These are phyloP conservation scores for Sicyos edulis DNA, from an alignment of 306 rosid species.

Conservation along the genomic window DNA sequence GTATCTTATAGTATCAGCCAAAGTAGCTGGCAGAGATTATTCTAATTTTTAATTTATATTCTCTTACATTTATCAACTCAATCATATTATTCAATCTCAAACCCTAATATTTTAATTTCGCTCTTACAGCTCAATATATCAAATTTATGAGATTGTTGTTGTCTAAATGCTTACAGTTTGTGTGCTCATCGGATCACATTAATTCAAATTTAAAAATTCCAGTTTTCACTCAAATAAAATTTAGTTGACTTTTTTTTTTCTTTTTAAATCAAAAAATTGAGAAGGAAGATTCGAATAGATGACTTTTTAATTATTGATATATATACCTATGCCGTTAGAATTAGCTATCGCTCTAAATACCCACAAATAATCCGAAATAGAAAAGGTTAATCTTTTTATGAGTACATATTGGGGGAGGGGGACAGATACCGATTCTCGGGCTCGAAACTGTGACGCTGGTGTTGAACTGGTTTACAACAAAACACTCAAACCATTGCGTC, in stretches of 20 bases:
- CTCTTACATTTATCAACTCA: neutral
- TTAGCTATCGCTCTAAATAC: too few relatives aligned
- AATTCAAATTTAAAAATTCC: neutral
- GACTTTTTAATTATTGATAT: too few relatives aligned
- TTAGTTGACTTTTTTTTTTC: neutral
- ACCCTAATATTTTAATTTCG: neutral
- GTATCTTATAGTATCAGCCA: constrained; percentile 1
- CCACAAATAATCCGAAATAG: too few relatives aligned
- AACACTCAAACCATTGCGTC: too few relatives aligned
- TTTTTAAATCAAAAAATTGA: too few relatives aligned
- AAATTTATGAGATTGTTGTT: neutral
- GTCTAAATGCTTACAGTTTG: neutral
- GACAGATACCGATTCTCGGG: too few relatives aligned
- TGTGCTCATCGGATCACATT: neutral
- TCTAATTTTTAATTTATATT: neutral
- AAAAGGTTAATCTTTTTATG: too few relatives aligned
- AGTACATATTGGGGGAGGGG: too few relatives aligned
- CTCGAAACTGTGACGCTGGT: too few relatives aligned
- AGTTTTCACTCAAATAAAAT: neutral
- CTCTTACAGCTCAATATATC: neutral
- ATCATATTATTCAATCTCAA: constrained; percentile 10
- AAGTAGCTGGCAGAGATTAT: constrained; percentile 16
- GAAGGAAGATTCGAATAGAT: too few relatives aligned
- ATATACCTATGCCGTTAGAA: too few relatives aligned
- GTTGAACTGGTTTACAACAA: too few relatives aligned